Evolutionary conservation across 352 stramenopile species (phyloP), one percentile per base, ranked within the genome.

Genomic region (Globisporangium cylindrosporum): DNA sequence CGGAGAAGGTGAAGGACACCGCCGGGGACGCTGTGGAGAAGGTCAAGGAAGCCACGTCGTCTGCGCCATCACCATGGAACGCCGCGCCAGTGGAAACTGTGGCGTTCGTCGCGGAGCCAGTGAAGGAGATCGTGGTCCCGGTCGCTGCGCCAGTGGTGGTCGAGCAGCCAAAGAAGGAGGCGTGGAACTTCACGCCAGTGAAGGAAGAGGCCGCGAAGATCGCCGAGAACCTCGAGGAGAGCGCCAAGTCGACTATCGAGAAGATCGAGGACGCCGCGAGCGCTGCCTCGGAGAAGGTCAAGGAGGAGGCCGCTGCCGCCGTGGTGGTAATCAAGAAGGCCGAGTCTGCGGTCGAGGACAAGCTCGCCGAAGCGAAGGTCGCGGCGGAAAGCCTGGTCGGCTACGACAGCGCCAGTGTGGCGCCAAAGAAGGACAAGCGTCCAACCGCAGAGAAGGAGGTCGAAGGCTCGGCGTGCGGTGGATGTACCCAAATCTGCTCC

Each of bases 371-470:
- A 62, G 76, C 81, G 68, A 78, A 86, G 65, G 68, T 79, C 56
- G 74, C 67, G 69, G 63, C 84, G 61, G 78, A 86, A 80, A 79
- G 69, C 67, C 72, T 90, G 14, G 81, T 89, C 66, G 78, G 82
- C 59, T 92, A 92, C 81, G 78, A 87, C 65, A 90, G 87, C 65
- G 79, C 84, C 59, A 92, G 84, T 49, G 78, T 92, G 29, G 76
- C 74, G 43, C 25, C 55, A 1, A 74, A 82, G 61, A 86, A 88
- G 78, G 75, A 85, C 43, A 59, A 51, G 10, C 62, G 69, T 10
- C 56, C 73, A n/a, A 77, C 58, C 29, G 53, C 61, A 48, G 67
- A 88, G 66, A 75, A 82, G 73, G 81, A 83, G 65, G 73, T 85
- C 51, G 82, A 83, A 32, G 70, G 72, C 4, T 79, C 80, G 18